Evolutionary conservation across 345 rosid species (phyloP), one percentile per base, ranked within the genome.

Genomic region (Hirschfeldia incana): DNA sequence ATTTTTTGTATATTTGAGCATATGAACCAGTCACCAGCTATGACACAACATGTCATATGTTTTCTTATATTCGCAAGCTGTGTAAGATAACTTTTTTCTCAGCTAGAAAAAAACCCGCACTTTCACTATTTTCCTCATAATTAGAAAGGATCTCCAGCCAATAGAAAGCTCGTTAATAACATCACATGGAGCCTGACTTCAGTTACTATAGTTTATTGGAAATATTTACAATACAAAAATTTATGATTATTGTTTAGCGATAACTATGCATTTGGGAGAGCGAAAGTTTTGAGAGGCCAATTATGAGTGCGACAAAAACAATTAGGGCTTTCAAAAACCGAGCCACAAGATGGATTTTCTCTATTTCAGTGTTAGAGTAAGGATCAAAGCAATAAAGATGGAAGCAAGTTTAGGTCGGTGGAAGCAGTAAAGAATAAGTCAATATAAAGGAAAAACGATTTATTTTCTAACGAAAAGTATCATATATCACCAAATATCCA

Each of bases 11-110:
- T 44, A 60, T 67, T 76, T 59, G 39, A 67, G 67, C 80, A 76
- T 58, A 58, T 76, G 73, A 61, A 32, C 55, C 80, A 61, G 26
- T 55, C 46, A 2, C 69, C 51, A 76, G 33, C 49, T 21, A 33
- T 68, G 62, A 67, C 74, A 59, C 59, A 37, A 60, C 62, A 42
- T 76, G 74, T 69, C 69, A 76, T 46, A 34, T 26, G 53, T 16
- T 29, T 42, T 72, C 68, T 61, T 26, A 58, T 61, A 37, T 67
- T 57, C 27, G 16, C 27, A 32, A 39, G 67, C 17, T 13, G 12
- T 68, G 17, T 59, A n/a, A 29, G 34, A 42, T 2, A 12, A 42
- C 74, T n/a, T 58, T 53, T 6, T 74, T 53, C 16, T 65, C 36
- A 33, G 26, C 36, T 64, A 51, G 53, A 12, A 33, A 62, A 73